Evolutionary conservation across 768 basidiomycete species (phyloP).

Genomic region (Pleurotus ostreatus): DNA sequence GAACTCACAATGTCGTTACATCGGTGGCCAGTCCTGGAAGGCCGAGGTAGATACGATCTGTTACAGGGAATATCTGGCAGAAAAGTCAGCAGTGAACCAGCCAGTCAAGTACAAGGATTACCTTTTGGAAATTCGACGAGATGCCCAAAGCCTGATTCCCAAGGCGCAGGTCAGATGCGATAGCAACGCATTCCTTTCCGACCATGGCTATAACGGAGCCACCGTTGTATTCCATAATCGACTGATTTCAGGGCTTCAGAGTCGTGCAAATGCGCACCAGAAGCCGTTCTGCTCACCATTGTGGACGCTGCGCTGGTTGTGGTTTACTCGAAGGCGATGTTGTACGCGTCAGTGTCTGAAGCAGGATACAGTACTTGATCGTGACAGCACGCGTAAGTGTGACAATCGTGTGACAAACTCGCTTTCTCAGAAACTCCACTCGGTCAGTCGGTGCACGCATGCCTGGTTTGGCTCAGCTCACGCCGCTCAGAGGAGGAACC

Average conservation of each 20-base stretch:
- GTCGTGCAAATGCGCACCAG: no score
- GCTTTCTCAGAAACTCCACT: neutral
- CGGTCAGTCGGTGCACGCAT: neutral
- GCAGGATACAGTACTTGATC: conserved; percentile 3
- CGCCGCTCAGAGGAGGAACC: neutral
- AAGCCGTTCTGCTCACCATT: conserved; percentile 31
- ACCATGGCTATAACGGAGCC: conserved; percentile 99
- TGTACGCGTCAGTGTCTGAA: conserved; percentile 9
- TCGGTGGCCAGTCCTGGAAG: conserved; percentile 92
- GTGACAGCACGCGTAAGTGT: neutral
- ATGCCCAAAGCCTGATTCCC: conserved; percentile 86
- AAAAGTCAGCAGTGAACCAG: conserved; percentile 14
- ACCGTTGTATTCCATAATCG: conserved; percentile 91
- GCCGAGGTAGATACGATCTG: conserved; percentile 88
- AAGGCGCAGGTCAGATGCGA: conserved; percentile 90
- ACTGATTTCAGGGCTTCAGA: conserved; percentile 37
- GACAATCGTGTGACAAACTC: conserved; percentile 5
- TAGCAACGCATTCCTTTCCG: conserved; percentile 98
- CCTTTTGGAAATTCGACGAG: conserved; percentile 93
- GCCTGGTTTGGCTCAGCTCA: neutral
- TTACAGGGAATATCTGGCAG: conserved; percentile 84
- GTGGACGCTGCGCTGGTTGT: conserved; percentile 17
- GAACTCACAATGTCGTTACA: conserved; percentile 79
- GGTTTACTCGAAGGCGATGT: conserved; percentile 8
- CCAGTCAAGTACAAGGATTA: conserved; percentile 24